Base-by-base conservation (phyloP, 306 rosid genomes). In the Acmispon strigosus region DNA sequence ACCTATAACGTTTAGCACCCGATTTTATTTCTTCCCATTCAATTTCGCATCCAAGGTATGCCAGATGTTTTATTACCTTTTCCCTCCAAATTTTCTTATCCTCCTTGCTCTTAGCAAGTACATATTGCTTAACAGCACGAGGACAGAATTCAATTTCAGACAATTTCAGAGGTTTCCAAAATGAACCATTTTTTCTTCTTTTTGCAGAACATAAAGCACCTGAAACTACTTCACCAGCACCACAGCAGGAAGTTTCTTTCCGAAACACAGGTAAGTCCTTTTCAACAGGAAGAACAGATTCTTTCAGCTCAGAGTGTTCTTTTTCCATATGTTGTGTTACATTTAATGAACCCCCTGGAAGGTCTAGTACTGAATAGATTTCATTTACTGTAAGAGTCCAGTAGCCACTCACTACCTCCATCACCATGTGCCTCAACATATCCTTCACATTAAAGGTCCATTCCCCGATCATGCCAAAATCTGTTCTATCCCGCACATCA, bases 1-100 rank as follows among this genome's bases (percentile, higher is more conserved):
- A 91, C 74, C 85, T 66, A 75, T 51, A 81, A 29, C 71, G 22
- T 11, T 7, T 59, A 50, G 37, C 37, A 18, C 15, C 3, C 18
- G 7, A 0, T 18, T 15, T 61, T 17, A 9, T 54, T 29, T 42
- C 39, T 10, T 50, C 52, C 42, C 59, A 72, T 22, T 91, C 97
- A 63, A 89, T 81, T 67, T 66, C 79, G 89, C 97, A 90, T 43
- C 96, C 96, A 65, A 86, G 81, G 68, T 55, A 73, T 1, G 57
- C 82, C 67, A 90, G 83, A 88, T 90, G 94, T 47, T 81, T 79
- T 74, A 69, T 39, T 39, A 78, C 79, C 43, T 73, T 54, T 22
- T 51, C 64, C 57, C 43, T 48, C 66, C 78, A 32, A 24, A 48
- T 42, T 32, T 76, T 79, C 53, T 60, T 36, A 13, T 48, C 13